phyloP scores from a whole-genome alignment of 345 rosid species.

The Clausena lansium region DNA sequence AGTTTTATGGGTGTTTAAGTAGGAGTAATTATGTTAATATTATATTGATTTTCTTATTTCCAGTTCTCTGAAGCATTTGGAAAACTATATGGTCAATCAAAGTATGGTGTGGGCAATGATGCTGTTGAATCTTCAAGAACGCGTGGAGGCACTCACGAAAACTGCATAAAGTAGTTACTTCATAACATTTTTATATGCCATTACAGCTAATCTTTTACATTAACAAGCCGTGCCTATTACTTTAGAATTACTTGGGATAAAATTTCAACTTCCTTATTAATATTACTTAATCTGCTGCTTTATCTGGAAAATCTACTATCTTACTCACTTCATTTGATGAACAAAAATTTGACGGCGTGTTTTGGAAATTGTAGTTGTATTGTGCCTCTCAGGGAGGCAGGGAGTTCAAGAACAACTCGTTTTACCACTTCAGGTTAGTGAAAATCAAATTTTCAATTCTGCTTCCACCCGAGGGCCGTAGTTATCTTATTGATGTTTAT shows the following conservation, averaged over 20 bases:
- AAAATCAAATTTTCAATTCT: background rate
- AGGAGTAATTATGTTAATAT: background rate
- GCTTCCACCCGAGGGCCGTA: background rate
- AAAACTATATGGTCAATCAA: constrained; percentile 86
- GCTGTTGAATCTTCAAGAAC: constrained; percentile 52
- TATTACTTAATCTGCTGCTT: background rate
- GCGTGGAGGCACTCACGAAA: constrained; percentile 73
- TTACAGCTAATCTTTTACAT: background rate
- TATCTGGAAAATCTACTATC: background rate
- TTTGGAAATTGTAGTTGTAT: constrained; percentile 56
- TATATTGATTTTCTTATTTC: constrained; percentile 2
- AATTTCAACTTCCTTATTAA: background rate
- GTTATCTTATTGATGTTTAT: background rate
- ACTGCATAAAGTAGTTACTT: constrained; percentile 75
- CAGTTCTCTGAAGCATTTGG: constrained; percentile 97
- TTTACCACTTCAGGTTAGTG: constrained; percentile 94
- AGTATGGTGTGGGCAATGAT: constrained; percentile 60
- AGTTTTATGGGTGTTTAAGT: background rate
- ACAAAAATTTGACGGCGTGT: background rate
- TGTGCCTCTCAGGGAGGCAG: constrained; percentile 47
- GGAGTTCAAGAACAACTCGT: constrained; percentile 47
- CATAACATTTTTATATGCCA: background rate
- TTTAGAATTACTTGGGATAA: background rate
- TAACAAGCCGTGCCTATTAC: background rate
- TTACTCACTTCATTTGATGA: background rate